phyloP scores from a whole-genome alignment of 805 yeast genomes.

The Jamesozyma lodderae region DNA sequence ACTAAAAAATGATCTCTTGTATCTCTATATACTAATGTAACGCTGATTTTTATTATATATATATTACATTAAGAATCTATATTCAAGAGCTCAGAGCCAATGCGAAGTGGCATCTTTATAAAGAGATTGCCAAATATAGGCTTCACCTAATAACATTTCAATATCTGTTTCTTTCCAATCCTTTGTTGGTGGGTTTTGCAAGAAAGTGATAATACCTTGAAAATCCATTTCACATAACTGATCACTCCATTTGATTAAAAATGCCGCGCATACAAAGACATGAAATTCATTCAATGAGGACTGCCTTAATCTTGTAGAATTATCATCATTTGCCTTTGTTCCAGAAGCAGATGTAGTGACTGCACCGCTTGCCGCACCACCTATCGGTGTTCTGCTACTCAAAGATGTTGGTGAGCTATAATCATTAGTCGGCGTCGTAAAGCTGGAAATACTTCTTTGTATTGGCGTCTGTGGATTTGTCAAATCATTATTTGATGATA shows the following conservation, averaged over 20 bases:
- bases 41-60: no score
- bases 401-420: conserved; percentile 5
- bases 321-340: conserved; percentile 8
- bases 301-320: conserved; percentile 16
- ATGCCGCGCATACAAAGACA: conserved; percentile 96
- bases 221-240: conserved; percentile 78
- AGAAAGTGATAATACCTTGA: conserved; percentile 84
- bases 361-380: background rate
- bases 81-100: conserved; percentile 34
- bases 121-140: conserved; percentile 91
- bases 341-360: conserved; percentile 5
- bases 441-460: conserved; percentile 12
- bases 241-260: conserved; percentile 77
- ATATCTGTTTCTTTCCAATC: conserved; percentile 84
- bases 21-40: no score
- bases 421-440: conserved; percentile 11
- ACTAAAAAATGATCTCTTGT: background rate
- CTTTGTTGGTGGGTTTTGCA: conserved; percentile 83
- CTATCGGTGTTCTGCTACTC: background rate
- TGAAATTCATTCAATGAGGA: conserved; percentile 69
- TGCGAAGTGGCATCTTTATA: conserved; percentile 89
- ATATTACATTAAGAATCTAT: background rate
- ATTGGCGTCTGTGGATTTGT: conserved; percentile 21
- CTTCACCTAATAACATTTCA: conserved; percentile 88
- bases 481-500: conserved; percentile 9